Evolutionary conservation across 1,284 basidiomycete species (phyloP).

Genomic region (Ustilago trichophora): DNA sequence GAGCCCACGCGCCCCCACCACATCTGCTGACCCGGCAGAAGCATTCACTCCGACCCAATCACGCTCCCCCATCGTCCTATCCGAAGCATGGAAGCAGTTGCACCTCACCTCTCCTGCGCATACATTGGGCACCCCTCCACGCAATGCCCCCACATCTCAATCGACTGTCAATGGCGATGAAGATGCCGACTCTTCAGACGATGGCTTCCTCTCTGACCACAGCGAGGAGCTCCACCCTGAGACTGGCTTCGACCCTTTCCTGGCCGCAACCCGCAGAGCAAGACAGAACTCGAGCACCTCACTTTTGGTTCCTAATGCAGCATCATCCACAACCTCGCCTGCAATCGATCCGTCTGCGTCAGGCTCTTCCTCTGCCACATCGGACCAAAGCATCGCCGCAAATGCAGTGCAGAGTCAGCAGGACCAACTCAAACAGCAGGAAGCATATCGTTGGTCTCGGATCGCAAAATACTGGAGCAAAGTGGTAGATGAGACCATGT

Average conservation of each 20-base stretch:
- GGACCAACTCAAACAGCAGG: slow-evolving; percentile 4
- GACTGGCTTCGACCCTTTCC: slow-evolving; percentile 46
- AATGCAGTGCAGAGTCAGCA: background rate
- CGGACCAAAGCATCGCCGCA: slow-evolving; percentile 7
- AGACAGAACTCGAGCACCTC: slow-evolving; percentile 26
- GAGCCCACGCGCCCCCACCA: too few species aligned
- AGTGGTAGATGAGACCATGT: slow-evolving; percentile 38
- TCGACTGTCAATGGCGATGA: background rate
- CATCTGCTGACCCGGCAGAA: background rate
- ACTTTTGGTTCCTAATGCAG: too few species aligned
- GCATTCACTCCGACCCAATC: slow-evolving; percentile 8
- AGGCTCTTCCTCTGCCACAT: slow-evolving; percentile 22
- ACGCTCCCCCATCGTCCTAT: slow-evolving; percentile 32
- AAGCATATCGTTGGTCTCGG: slow-evolving; percentile 29
- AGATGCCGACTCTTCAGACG: slow-evolving; percentile 37
- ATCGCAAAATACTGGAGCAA: slow-evolving; percentile 42
- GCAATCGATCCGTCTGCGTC: slow-evolving; percentile 7
- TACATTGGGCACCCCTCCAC: slow-evolving; percentile 5
- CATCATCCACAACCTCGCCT: background rate
- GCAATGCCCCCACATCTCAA: background rate
- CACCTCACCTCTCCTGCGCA: slow-evolving; percentile 26
- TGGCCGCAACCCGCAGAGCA: slow-evolving; percentile 30
- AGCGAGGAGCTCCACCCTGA: slow-evolving; percentile 42
- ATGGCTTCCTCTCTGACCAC: slow-evolving; percentile 42
- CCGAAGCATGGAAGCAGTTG: slow-evolving; percentile 39